Base-by-base conservation (phyloP, 2,329 filamentous ascomycete species). In the Alternaria angustiovoidea region DNA sequence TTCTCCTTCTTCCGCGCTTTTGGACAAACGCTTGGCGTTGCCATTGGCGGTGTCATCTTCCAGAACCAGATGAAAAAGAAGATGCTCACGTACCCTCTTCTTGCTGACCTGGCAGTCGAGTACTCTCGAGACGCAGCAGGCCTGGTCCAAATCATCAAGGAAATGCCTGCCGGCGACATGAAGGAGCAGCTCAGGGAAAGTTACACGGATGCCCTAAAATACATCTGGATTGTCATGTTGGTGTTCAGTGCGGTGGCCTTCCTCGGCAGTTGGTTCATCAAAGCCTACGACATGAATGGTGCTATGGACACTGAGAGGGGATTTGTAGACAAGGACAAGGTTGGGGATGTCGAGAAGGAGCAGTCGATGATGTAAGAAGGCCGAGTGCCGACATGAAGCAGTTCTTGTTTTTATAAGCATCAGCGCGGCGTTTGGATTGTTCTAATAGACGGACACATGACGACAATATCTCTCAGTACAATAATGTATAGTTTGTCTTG, bases 41-140 rank as follows among this genome's bases (percentile, higher is more conserved):
- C 89, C 2, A 81, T 91, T 52, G 87, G 87, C 2, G 89, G 89
- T 4, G 87, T 89, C 32, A 84, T 90, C 54, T 91, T 92, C 78
- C 88, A 92, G 75, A 92, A 91, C 65, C 82, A 83, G 57, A 85
- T 89, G 77, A 80, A 79, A 54, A 77, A 76, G 44, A 83, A 86
- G 61, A 75, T 90, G 44, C 65, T 80, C 14, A 79, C 74, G 2
- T 83, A 83, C 46, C 79, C 84, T 0, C 75, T 78, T 22, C 81
- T 88, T 51, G 84, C 83, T 1, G 74, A 76, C 7, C 75, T 81
- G 57, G 85, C 85, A 0, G 72, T 64, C 2, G 79, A 81, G 48
- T 86, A 86, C 70, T 84, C 85, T 11, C 81, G 82, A 54, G 86
- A 90, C 71, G 86, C 87, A 0, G 86, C 87, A 0, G 84, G 83